Conservation (phyloP, 768 basidiomycete species). For the Mycena vulgaris region DNA sequence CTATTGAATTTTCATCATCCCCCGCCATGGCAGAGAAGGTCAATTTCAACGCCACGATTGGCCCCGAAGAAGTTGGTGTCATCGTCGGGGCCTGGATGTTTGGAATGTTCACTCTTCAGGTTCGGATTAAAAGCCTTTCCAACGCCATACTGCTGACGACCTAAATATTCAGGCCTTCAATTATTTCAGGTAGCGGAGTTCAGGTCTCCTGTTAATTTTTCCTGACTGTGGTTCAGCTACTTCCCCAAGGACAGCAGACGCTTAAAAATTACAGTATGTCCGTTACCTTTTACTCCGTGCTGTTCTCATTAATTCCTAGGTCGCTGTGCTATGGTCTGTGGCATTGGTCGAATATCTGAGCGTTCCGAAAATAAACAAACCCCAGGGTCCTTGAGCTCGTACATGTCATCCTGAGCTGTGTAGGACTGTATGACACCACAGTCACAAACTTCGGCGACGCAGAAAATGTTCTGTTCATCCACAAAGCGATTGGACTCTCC, state of each 20-base stretch:
- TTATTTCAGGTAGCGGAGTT: slow-evolving; percentile 15
- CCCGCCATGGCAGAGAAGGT: slow-evolving; percentile 10
- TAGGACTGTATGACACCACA: slow-evolving; percentile 8
- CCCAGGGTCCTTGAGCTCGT: slow-evolving; percentile 17
- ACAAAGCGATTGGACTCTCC: slow-evolving; percentile 20
- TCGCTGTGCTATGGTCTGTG: slow-evolving; percentile 14
- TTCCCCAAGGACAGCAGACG: slow-evolving; percentile 10
- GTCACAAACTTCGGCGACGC: slow-evolving; percentile 21
- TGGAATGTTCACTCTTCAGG: slow-evolving; percentile 22
- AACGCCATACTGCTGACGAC: background rate
- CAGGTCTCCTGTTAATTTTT: background rate
- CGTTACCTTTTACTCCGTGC: background rate
- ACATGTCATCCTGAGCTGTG: slow-evolving; percentile 22
- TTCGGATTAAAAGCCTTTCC: background rate
- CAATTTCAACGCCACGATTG: slow-evolving; percentile 28
- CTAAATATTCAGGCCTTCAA: slow-evolving; percentile 4
- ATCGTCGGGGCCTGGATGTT: slow-evolving; percentile 30
- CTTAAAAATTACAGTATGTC: slow-evolving; percentile 9
- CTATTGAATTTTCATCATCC: background rate
- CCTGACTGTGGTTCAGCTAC: background rate
- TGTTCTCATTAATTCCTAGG: background rate
- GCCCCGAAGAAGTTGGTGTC: slow-evolving; percentile 25
- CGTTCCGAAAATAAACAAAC: background rate
- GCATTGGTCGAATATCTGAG: no score
- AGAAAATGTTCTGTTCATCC: slow-evolving; percentile 6